phyloP scores from a whole-genome alignment of 2,329 filamentous ascomycete genomes.

The Akanthomyces uredinophilus region DNA sequence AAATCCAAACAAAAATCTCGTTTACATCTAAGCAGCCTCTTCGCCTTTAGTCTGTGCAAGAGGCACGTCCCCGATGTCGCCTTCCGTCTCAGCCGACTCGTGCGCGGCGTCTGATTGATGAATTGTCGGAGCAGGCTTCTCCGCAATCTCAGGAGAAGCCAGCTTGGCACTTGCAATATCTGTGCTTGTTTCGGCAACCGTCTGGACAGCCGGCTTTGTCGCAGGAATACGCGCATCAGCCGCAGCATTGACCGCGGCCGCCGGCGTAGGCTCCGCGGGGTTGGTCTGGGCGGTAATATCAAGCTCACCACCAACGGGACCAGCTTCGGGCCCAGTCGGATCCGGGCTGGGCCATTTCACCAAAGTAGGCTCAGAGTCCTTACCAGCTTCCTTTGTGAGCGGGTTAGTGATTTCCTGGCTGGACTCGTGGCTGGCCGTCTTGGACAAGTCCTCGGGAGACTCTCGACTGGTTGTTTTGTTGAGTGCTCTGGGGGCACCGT shows the following conservation, averaged over 20 bases:
- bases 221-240: not conserved
- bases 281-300: not conserved
- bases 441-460: not conserved
- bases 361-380: not conserved
- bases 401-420: not conserved
- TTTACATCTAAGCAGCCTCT: not conserved
- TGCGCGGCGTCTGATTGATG: not conserved
- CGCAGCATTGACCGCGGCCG: not conserved
- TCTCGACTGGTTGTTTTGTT: not conserved
- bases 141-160: not conserved
- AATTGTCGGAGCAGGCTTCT: not conserved
- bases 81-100: not conserved
- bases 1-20: not conserved
- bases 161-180: constrained; percentile 5
- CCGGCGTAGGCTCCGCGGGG: constrained; percentile 1
- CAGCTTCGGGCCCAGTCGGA: not conserved
- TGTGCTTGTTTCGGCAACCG: not conserved
- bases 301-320: not conserved
- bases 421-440: not conserved
- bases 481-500: not conserved
- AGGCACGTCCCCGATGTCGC: constrained; percentile 12
- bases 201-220: not conserved
- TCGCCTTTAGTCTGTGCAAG: not conserved
- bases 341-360: not conserved
- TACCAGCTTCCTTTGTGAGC: not conserved